phyloP scores from a whole-genome alignment of 129 eudicot genomes.

The Heracleum sosnowskyi region DNA sequence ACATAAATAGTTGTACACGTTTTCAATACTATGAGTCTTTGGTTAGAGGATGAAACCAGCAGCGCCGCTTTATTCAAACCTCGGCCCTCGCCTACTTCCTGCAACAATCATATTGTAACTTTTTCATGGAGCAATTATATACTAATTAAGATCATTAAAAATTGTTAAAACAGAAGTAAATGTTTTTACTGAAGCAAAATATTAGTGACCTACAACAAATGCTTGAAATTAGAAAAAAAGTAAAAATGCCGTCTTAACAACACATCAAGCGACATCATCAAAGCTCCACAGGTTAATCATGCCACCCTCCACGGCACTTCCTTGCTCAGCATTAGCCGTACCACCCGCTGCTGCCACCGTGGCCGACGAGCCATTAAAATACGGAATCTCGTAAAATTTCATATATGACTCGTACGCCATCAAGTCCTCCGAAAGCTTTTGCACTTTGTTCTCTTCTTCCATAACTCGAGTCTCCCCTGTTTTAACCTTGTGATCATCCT shows the following conservation, averaged over 20 bases:
- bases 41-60: not conserved
- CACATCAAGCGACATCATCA: constrained; percentile 32
- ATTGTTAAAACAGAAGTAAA: too few species aligned
- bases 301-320: constrained; percentile 37
- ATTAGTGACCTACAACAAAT: too few species aligned
- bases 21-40: too few species aligned
- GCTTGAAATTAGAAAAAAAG: not conserved
- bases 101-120: too few species aligned
- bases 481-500: not conserved
- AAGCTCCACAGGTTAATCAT: constrained; percentile 70
- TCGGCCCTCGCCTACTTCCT: not conserved
- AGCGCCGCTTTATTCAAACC: not conserved
- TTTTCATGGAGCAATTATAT: too few species aligned
- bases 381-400: constrained; percentile 86
- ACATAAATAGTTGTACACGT: too few species aligned
- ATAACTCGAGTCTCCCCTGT: not conserved
- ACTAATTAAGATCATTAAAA: not conserved
- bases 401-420: constrained; percentile 62
- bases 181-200: too few species aligned
- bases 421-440: not conserved
- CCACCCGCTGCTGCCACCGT: not conserved
- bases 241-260: not conserved
- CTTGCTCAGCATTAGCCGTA: constrained; percentile 28
- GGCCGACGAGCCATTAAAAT: constrained; percentile 46
- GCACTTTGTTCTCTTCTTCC: constrained; percentile 3